These are phyloP conservation scores for Penicillium hordei DNA, from an alignment of 2,329 filamentous ascomycete genomes.

Conservation along the genomic window DNA sequence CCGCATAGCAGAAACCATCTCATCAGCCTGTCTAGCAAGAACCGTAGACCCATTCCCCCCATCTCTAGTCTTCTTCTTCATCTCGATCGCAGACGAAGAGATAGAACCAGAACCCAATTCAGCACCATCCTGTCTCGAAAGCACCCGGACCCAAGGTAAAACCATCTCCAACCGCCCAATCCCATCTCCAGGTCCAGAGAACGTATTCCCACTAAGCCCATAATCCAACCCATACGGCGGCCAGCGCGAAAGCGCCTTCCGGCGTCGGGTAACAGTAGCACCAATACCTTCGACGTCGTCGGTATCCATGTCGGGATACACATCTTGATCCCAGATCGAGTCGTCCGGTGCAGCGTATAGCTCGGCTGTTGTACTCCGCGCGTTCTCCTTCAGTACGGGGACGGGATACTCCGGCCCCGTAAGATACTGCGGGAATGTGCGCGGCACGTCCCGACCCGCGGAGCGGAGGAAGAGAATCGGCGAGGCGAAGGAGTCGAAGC, in stretches of 20 bases:
- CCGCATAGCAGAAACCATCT: conserved; percentile 45
- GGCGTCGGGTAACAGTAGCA: conserved; percentile 25
- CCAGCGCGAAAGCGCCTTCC: conserved; percentile 42
- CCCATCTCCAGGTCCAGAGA: conserved; percentile 16
- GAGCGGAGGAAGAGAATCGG: conserved; percentile 46
- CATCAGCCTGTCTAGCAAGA: conserved; percentile 38
- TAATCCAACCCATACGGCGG: conserved; percentile 42
- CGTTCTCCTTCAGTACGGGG: conserved; percentile 28
- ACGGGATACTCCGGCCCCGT: conserved; percentile 37
- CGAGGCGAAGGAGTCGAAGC: conserved; percentile 47
- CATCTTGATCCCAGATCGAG: conserved; percentile 10
- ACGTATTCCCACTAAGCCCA: conserved; percentile 21
- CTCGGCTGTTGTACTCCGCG: not conserved
- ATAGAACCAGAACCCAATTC: not conserved
- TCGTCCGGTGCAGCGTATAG: not conserved
- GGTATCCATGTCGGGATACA: conserved; percentile 7
- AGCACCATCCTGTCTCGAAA: conserved; percentile 10
- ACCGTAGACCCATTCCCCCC: conserved; percentile 24
- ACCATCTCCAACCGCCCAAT: conserved; percentile 30
- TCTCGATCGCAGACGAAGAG: not conserved
- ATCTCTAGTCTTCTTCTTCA: not conserved
- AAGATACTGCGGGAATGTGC: conserved; percentile 33
- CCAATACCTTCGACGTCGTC: not conserved
- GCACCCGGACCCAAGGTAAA: conserved; percentile 37
- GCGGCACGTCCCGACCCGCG: conserved; percentile 41